Evolutionary conservation across 805 yeast species (phyloP), one percentile per base, ranked within the genome.

Genomic region (Clavispora phyllophila): DNA sequence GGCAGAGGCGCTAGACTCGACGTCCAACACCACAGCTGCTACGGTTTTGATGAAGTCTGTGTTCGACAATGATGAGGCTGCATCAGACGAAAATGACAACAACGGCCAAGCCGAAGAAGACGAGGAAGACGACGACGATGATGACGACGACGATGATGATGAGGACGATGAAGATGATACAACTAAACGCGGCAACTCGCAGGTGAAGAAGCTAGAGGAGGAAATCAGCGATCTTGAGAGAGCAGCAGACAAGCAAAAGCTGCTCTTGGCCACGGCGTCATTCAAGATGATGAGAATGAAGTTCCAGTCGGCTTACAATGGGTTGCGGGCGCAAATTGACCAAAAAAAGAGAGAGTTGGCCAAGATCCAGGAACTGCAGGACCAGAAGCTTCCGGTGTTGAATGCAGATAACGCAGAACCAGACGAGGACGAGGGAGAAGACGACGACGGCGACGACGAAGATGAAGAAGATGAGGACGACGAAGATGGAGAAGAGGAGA

Each of bases 251-350:
- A 83, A 82, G 54, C 90, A 91, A 56, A 79, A 79, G 59, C 72
- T 73, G 36, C 89, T 86, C 54, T 76, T 87, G 38, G 78, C 74
- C 17, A 81, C 82, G 6, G 89, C 90, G 3, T 74, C 81, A 39
- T 88, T 88, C 58, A 90, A 91, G 53, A 83, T 91, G 65, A 75
- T 93, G 79, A 81, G 83, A 57, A 85, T 83, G 62, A 82, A 97
- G 66, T 86, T 90, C 60, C 74, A 82, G 54, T 93, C 85, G 50
- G 89, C 84, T 40, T 85, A 87, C 40, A 76, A 75, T 44, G 82
- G 90, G 47, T 73, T 93, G 56, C 82, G 81, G 61, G 81, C 82
- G 42, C 96, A 91, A 54, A 73, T 88, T 46, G 96, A 88, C 42
- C 73, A 81, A 56, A 93, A 91, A 43, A 49, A 51, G 45, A 40